Base-by-base conservation (phyloP, 768 basidiomycete genomes). In the Kwoniella europaea region DNA sequence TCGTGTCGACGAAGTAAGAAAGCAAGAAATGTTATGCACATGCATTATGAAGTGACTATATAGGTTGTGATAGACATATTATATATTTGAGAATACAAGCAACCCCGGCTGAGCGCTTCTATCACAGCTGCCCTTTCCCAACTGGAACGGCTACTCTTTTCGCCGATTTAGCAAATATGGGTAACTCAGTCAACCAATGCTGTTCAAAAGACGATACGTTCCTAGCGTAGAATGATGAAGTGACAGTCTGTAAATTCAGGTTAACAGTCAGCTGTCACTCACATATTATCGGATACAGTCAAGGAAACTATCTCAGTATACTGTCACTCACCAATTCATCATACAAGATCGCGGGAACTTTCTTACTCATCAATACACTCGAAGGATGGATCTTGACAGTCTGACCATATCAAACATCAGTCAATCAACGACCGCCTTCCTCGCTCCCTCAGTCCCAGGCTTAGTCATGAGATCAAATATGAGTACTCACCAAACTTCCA, bases 311-410 rank as follows among this genome's bases (percentile, higher is more conserved):
- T 50, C 12, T 10, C 50, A 44, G 12, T 50, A 9, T 7, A 35
- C 4, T 35, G 35, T 44, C 2, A 85, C 91, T 78, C 71, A 97
- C 96, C 79, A 99, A 85, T 79, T 99, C 97, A 81, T 96, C 91
- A 80, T 92, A 99, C 46, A 99, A 87, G 72, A 99, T 93, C 5
- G 91, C 93, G 0, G 90, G 90, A 0, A 90, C 88, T 80, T 92
- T 92, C 79, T 91, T 93, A 74, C 91, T 90, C 75, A 88, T 88
- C 76, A 98, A 79, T 3, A 88, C 87, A 41, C 95, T 98, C 41
- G 91, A 88, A 0, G 96, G 97, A 79, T 98, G 94, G 22, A 99
- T 91, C 82, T 95, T 96, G 68, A 98, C 87, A 24, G 88, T 82
- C 92, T 82, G 70, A 1, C 16, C 55, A 24, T 59, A 15, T 13